Conservation (phyloP, 305 asterid genomes). For the Coffea humblotiana region DNA sequence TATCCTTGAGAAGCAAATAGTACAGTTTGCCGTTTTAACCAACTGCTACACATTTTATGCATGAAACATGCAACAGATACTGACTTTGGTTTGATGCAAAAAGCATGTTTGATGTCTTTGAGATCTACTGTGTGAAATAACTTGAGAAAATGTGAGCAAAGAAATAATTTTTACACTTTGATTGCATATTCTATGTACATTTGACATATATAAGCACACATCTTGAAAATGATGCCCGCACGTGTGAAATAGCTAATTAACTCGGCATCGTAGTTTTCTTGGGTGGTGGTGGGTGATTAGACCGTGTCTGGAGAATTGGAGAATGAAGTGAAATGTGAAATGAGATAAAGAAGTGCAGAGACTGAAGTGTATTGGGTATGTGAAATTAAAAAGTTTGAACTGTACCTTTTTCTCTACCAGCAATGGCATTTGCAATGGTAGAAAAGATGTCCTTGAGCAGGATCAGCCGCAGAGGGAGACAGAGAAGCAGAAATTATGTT, state of each 20-base stretch:
- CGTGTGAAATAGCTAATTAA: neutral
- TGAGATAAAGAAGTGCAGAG: neutral
- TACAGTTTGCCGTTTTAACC: no score
- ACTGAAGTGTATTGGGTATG: neutral
- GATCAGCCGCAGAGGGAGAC: neutral
- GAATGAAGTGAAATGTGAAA: neutral
- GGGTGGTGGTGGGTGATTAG: neutral
- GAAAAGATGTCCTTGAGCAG: neutral
- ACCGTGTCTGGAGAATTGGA: neutral
- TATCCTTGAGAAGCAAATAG: neutral
- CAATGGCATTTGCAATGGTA: neutral
- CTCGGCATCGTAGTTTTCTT: neutral
- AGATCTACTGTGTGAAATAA: no score
- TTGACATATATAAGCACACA: no score
- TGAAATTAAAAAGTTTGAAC: neutral
- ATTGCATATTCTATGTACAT: no score
- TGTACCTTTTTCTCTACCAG: neutral
- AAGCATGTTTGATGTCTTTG: no score
- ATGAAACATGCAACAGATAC: neutral
- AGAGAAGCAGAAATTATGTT: neutral
- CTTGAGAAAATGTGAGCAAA: no score
- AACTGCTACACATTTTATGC: neutral
- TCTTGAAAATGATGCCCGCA: no score
- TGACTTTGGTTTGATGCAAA: no score
- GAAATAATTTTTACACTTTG: no score